A percentile compares a stretch with the other conserved stretches of the same genome.
These are phyloP conservation scores for Alternaria sp. DNA, from an alignment of 2,329 filamentous ascomycete species.

Conservation along the genomic window DNA sequence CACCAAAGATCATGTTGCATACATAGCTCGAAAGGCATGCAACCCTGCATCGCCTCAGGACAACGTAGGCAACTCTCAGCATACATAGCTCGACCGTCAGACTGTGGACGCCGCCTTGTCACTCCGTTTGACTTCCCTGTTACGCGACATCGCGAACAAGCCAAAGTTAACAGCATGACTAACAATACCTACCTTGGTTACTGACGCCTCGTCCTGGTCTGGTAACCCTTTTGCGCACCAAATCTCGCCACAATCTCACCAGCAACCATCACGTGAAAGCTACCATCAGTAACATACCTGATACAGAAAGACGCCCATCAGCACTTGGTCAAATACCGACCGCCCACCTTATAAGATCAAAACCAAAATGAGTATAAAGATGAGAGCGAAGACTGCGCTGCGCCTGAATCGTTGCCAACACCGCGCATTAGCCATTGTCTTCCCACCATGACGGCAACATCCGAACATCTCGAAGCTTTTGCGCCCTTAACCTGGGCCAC, in stretches of 20 bases:
- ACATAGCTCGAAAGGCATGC: neutral
- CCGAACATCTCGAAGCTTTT: constrained; percentile 29
- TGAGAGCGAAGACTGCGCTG: neutral
- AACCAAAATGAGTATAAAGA: neutral
- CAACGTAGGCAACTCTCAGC: too few species aligned
- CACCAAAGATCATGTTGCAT: neutral
- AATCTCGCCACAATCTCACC: neutral
- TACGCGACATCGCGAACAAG: neutral
- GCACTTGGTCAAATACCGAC: neutral
- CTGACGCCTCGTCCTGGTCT: neutral
- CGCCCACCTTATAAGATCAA: neutral
- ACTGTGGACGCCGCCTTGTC: neutral
- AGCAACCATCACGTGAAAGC: neutral
- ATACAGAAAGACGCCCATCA: neutral
- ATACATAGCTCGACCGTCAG: neutral
- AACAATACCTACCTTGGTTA: neutral
- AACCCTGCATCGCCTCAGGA: too few species aligned
- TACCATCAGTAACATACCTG: neutral
- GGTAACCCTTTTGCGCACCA: neutral
- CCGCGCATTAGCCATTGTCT: neutral
- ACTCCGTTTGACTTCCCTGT: neutral
- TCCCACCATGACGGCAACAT: constrained; percentile 16
- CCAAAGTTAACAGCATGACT: neutral
- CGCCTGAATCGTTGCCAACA: neutral
- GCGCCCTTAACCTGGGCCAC: constrained; percentile 32